phyloP scores from a whole-genome alignment of 2,329 filamentous ascomycete species.

The Phyllosticta paracitricarpa region DNA sequence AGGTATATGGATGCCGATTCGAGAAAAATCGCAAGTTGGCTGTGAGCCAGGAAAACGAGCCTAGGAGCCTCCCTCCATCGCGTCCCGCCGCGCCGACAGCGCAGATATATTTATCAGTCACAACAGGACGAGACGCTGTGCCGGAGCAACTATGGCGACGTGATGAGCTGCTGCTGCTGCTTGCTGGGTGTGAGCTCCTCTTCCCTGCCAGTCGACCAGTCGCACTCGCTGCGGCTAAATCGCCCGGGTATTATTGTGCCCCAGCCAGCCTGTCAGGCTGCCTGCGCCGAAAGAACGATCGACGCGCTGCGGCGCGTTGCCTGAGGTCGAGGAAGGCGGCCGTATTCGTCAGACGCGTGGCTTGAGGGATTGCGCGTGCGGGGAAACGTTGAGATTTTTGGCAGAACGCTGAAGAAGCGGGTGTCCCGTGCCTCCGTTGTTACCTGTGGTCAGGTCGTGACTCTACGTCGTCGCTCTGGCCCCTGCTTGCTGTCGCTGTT shows the following conservation, averaged over 20 bases:
- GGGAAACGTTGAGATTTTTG: too few species aligned
- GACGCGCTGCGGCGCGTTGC: too few species aligned
- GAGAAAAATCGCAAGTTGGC: background rate
- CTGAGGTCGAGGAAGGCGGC: too few species aligned
- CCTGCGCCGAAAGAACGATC: too few species aligned
- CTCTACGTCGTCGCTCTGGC: too few species aligned
- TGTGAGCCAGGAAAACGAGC: background rate
- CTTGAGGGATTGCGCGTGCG: too few species aligned
- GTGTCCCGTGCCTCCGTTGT: too few species aligned
- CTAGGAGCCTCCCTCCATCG: background rate
- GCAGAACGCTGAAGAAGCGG: too few species aligned
- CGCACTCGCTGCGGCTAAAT: background rate
- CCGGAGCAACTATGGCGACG: background rate
- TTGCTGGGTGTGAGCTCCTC: background rate
- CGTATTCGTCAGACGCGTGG: too few species aligned
- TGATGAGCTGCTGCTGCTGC: background rate
- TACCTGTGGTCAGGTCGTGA: too few species aligned
- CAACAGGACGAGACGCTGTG: background rate
- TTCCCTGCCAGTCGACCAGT: background rate
- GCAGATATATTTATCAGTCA: background rate
- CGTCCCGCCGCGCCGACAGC: background rate
- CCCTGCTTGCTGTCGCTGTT: too few species aligned
- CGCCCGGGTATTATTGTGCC: background rate
- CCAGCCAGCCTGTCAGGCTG: too few species aligned
- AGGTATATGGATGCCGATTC: background rate